Percentiles rank a stretch among this genome's conserved stretches.
Evolutionary conservation across 2,329 filamentous ascomycete species (phyloP).

Genomic region (Fusarium sp.): DNA sequence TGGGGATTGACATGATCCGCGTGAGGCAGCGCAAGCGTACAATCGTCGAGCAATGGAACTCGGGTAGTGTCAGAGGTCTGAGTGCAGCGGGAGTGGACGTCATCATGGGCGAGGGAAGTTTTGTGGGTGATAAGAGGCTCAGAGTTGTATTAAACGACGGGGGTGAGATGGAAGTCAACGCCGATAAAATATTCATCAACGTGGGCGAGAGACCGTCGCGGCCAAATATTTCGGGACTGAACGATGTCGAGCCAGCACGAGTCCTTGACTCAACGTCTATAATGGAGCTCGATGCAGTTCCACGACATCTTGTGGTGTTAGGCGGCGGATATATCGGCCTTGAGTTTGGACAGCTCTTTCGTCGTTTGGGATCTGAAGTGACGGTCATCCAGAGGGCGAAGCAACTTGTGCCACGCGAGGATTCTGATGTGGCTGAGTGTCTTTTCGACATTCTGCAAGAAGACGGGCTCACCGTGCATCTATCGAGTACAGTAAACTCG

Average conservation of each 20-base stretch:
- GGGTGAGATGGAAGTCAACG: conserved; percentile 52
- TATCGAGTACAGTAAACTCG: conserved; percentile 52
- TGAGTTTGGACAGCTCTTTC: conserved; percentile 66
- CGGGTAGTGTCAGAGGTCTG: conserved; percentile 60
- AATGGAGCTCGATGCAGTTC: conserved; percentile 60
- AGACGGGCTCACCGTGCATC: conserved; percentile 60
- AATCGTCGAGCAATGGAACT: conserved; percentile 63
- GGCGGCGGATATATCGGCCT: conserved; percentile 66
- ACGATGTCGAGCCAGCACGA: conserved; percentile 50
- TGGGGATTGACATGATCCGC: conserved; percentile 60
- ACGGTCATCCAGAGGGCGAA: conserved; percentile 60
- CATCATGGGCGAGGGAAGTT: conserved; percentile 59
- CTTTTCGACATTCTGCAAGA: conserved; percentile 58
- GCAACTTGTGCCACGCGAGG: conserved; percentile 60
- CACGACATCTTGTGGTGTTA: conserved; percentile 62
- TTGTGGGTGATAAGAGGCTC: conserved; percentile 56
- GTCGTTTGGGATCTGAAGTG: conserved; percentile 62
- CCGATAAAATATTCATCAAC: conserved; percentile 60
- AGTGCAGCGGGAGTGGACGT: conserved; percentile 58
- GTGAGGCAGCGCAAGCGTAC: conserved; percentile 65
- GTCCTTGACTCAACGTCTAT: conserved; percentile 62
- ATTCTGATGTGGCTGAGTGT: conserved; percentile 60
- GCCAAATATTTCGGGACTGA: conserved; percentile 55
- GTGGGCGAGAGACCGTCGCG: conserved; percentile 58
- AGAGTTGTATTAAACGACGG: conserved; percentile 51